Percentiles rank a stretch among this genome's conserved stretches.
Evolutionary conservation across 257 asterid genomes (phyloP).

Genomic region (Galeopsis tetrahit): DNA sequence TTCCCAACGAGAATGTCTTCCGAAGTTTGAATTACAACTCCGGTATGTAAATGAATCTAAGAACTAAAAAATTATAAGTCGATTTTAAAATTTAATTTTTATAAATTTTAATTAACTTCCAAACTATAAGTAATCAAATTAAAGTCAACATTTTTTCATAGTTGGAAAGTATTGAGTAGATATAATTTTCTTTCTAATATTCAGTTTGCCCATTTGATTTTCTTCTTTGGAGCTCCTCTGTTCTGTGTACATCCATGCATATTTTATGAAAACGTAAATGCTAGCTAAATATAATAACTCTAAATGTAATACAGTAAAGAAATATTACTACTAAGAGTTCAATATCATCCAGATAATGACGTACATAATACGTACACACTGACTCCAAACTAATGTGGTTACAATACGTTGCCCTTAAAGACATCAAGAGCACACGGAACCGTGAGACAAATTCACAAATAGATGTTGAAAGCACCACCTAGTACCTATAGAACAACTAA

Average conservation of each 20-base stretch:
- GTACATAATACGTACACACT: background rate
- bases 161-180: no score
- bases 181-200: no score
- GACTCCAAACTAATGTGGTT: background rate
- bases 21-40: background rate
- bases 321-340: no score
- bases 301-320: no score
- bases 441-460: background rate
- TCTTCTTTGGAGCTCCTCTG: background rate
- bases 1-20: background rate
- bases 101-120: no score
- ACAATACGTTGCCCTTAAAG: background rate
- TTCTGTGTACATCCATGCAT: no score
- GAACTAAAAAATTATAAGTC: no score
- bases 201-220: background rate
- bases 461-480: no score
- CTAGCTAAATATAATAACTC: background rate
- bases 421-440: background rate
- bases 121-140: no score
- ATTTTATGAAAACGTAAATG: background rate
- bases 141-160: no score
- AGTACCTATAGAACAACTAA: background rate
- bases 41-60: background rate
- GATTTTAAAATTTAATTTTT: no score
- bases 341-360: no score